A percentile compares a stretch with the other conserved stretches of the same genome.
phyloP scores from a whole-genome alignment of 169 alveolate genomes.

The Theileria parva region DNA sequence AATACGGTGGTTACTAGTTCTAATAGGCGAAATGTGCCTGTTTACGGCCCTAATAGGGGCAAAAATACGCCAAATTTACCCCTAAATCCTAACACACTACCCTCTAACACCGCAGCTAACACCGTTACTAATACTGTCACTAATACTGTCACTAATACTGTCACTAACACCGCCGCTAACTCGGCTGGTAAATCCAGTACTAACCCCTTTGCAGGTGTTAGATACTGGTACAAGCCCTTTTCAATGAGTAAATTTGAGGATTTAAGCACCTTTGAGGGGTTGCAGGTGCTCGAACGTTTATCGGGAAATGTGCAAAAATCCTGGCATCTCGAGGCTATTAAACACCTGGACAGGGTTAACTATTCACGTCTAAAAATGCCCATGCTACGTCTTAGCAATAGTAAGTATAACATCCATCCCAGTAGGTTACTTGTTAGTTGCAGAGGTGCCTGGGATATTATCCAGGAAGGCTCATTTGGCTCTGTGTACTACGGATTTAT shows the following conservation, averaged over 20 bases:
- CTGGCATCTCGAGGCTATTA: conserved; percentile 67
- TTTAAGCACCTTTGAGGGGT: not conserved
- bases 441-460: conserved; percentile 54
- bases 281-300: conserved; percentile 47
- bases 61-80: no score
- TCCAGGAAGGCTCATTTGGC: conserved; percentile 83
- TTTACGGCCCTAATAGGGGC: no score
- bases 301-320: conserved; percentile 47
- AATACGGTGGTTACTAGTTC: no score
- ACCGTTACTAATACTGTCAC: no score
- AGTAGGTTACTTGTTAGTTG: conserved; percentile 27
- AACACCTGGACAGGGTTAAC: conserved; percentile 31
- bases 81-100: no score
- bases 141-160: no score
- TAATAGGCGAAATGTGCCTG: no score
- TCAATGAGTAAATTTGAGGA: not conserved
- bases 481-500: conserved; percentile 78
- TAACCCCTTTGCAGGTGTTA: not conserved
- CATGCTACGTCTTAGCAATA: conserved; percentile 48
- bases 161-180: no score
- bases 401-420: conserved; percentile 49
- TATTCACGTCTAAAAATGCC: conserved; percentile 43
- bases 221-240: conserved; percentile 57
- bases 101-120: no score
- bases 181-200: no score